Evolutionary conservation across 1,284 basidiomycete species (phyloP).

Genomic region (Heterobasidion parviporum): DNA sequence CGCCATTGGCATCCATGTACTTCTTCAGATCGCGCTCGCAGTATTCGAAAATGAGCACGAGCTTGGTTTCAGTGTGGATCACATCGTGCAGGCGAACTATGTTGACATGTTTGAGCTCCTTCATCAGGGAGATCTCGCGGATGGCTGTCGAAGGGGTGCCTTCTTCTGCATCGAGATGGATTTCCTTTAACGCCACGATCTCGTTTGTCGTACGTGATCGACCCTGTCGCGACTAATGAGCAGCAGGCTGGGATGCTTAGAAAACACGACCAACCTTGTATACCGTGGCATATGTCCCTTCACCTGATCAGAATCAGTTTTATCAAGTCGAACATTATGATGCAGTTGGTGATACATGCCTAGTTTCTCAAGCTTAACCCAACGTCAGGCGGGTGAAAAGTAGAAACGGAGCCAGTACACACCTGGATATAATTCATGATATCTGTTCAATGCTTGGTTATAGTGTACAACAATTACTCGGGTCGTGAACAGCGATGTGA

Average conservation of each 20-base stretch:
- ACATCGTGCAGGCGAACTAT: constrained; percentile 97
- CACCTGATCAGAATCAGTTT: constrained; percentile 34
- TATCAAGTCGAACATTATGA: no score
- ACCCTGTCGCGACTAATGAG: constrained; percentile 40
- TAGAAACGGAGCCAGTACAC: constrained; percentile 12
- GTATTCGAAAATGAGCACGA: constrained; percentile 98
- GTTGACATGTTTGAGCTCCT: constrained; percentile 92
- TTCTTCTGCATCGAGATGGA: constrained; percentile 93
- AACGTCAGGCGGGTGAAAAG: constrained; percentile 1
- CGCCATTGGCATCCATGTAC: constrained; percentile 98
- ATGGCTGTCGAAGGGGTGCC: constrained; percentile 94
- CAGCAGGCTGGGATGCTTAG: background rate
- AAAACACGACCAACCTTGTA: constrained; percentile 60
- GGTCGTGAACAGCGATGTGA: background rate
- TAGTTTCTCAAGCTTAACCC: constrained; percentile 75
- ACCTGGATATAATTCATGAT: constrained; percentile 67
- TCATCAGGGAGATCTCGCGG: constrained; percentile 94
- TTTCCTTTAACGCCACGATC: constrained; percentile 88
- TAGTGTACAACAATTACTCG: background rate
- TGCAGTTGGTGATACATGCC: constrained; percentile 29
- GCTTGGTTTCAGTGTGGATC: constrained; percentile 96
- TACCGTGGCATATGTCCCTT: constrained; percentile 85
- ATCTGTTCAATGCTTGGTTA: background rate
- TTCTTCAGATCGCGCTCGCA: constrained; percentile 99
- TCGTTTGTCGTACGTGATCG: constrained; percentile 83